Evolutionary conservation across 164 flowering plant species (phyloP).

Genomic region (Stephania yunnanensis): DNA sequence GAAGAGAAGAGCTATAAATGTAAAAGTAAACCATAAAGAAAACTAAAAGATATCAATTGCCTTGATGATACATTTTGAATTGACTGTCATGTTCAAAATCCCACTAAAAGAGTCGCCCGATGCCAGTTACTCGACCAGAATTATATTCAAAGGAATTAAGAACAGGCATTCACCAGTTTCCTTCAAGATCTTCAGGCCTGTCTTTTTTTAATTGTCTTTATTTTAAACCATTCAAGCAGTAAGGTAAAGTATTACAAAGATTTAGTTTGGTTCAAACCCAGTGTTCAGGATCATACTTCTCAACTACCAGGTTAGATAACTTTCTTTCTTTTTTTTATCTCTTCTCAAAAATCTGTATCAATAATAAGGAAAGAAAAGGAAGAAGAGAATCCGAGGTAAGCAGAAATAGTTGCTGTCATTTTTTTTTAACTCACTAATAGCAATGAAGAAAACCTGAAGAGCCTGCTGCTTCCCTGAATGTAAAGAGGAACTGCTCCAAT

Average conservation of each 20-base stretch:
- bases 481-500: constrained; percentile 57
- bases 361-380: background rate
- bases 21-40: too few species aligned
- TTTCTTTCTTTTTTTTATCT: too few species aligned
- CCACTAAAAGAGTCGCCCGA: too few species aligned
- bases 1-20: background rate
- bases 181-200: background rate
- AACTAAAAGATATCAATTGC: too few species aligned
- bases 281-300: too few species aligned
- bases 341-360: too few species aligned
- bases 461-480: constrained; percentile 68
- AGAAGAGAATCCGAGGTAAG: background rate
- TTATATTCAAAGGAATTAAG: too few species aligned
- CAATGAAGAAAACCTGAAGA: constrained; percentile 36
- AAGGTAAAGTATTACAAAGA: background rate
- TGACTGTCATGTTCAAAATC: too few species aligned
- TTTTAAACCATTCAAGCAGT: background rate
- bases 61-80: too few species aligned
- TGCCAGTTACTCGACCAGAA: too few species aligned
- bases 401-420: background rate
- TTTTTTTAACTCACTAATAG: background rate
- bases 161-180: background rate
- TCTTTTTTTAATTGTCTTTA: background rate
- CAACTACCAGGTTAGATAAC: too few species aligned
- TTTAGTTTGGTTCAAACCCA: too few species aligned